These are phyloP conservation scores for Globisporangium lucens DNA, from an alignment of 352 stramenopile genomes.

Conservation along the genomic window DNA sequence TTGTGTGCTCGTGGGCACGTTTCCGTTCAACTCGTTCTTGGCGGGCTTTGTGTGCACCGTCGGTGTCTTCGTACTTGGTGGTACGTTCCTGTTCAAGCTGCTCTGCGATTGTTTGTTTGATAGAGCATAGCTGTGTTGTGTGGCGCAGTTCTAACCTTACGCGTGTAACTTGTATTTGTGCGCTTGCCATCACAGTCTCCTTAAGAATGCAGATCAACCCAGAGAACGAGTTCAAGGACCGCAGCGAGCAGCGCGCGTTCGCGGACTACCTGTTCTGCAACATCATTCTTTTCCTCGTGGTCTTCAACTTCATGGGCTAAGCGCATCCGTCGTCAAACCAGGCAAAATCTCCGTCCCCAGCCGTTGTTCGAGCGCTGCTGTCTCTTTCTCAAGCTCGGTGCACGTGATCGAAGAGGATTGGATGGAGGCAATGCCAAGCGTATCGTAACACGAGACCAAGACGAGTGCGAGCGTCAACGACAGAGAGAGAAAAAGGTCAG, in stretches of 20 bases:
- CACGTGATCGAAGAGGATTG: background rate
- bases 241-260: slow-evolving; percentile 85
- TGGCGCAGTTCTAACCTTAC: background rate
- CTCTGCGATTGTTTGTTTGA: slow-evolving; percentile 3
- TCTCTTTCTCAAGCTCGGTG: background rate
- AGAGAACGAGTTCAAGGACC: slow-evolving; percentile 79
- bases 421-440: background rate
- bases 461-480: background rate
- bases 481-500: background rate
- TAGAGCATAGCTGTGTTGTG: background rate
- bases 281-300: slow-evolving; percentile 91
- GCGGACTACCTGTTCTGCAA: slow-evolving; percentile 92
- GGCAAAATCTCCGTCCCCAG: background rate
- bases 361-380: background rate
- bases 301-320: slow-evolving; percentile 94
- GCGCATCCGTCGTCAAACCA: background rate
- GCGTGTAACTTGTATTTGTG: background rate
- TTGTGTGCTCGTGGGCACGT: slow-evolving; percentile 86
- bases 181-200: slow-evolving; percentile 49
- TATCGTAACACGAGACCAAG: background rate
- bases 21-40: slow-evolving; percentile 93
- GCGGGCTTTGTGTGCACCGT: slow-evolving; percentile 89
- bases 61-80: slow-evolving; percentile 87
- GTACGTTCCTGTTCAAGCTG: slow-evolving; percentile 27
- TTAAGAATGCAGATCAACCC: slow-evolving; percentile 90